Evolutionary conservation across 1,284 basidiomycete genomes (phyloP).

Genomic region (Ustilago curta): DNA sequence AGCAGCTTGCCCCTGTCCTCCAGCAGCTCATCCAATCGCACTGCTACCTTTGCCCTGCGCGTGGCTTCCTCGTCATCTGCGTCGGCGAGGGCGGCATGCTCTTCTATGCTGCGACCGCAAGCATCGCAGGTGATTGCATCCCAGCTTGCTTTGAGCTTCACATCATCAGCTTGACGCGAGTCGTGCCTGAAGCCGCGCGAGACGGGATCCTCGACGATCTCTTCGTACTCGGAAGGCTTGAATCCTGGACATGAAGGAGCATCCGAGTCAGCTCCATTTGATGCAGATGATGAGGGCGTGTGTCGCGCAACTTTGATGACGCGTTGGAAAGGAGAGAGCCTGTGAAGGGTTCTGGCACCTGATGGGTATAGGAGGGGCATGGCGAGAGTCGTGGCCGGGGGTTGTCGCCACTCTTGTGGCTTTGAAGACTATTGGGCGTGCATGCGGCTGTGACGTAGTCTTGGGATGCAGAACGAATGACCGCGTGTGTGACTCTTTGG

Average conservation of each 20-base stretch:
- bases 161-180: slow-evolving; percentile 27
- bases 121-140: slow-evolving; percentile 37
- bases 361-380: slow-evolving; percentile 49
- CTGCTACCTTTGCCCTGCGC: slow-evolving; percentile 80
- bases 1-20: slow-evolving; percentile 82
- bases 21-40: slow-evolving; percentile 84
- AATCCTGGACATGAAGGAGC: slow-evolving; percentile 27
- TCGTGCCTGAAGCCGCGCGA: slow-evolving; percentile 26
- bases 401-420: slow-evolving; percentile 6
- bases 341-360: slow-evolving; percentile 23
- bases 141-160: slow-evolving; percentile 28
- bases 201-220: slow-evolving; percentile 32
- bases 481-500: no score
- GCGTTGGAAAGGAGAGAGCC: slow-evolving; percentile 40
- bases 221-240: slow-evolving; percentile 40
- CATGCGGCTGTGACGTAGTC: slow-evolving; percentile 8
- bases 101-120: slow-evolving; percentile 80
- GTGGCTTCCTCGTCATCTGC: slow-evolving; percentile 68
- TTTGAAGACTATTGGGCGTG: neutral
- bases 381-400: neutral
- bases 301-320: slow-evolving; percentile 48
- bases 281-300: slow-evolving; percentile 16
- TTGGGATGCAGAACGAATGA: no score
- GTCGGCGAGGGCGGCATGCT: slow-evolving; percentile 76
- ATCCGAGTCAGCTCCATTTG: slow-evolving; percentile 8